A percentile compares a stretch with the other conserved stretches of the same genome.
Conservation (phyloP, 2,329 filamentous ascomycete genomes). For the Xenosphaeropsis pyriputrescens region DNA sequence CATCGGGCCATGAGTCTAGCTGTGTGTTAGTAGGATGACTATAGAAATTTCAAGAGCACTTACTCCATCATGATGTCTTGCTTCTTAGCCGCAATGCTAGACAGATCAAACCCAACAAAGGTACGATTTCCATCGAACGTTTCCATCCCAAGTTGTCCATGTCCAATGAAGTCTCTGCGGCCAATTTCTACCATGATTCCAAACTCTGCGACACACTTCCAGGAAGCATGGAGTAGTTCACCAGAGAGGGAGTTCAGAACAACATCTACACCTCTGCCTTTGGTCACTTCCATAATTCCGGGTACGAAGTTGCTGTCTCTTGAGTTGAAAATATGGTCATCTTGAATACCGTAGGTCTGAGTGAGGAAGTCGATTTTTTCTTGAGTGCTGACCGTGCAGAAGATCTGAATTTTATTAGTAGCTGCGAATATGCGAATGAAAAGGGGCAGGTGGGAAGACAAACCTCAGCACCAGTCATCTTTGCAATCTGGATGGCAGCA, state of each 20-base stretch:
- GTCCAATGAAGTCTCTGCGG: conserved; percentile 15
- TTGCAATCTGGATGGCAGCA: conserved; percentile 16
- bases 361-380: conserved; percentile 6
- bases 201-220: conserved; percentile 18
- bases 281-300: conserved; percentile 7
- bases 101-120: conserved; percentile 10
- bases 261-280: conserved; percentile 12
- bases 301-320: conserved; percentile 9
- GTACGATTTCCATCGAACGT: conserved; percentile 11
- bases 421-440: too few relatives aligned
- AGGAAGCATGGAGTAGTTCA: conserved; percentile 10
- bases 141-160: conserved; percentile 11
- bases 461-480: conserved; percentile 11
- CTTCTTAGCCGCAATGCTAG: conserved; percentile 3
- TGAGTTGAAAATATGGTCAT: conserved; percentile 5
- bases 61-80: not conserved
- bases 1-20: not conserved
- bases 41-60: not conserved
- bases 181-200: conserved; percentile 24
- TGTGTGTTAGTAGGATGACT: not conserved
- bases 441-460: too few relatives aligned
- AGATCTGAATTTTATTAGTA: too few relatives aligned
- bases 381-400: conserved; percentile 7
- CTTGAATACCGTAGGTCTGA: conserved; percentile 3
- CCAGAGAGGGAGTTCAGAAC: conserved; percentile 13